Percentiles rank a stretch among this genome's conserved stretches.
phyloP scores from a whole-genome alignment of 2,329 filamentous ascomycete genomes.

The Botrytis cinerea region DNA sequence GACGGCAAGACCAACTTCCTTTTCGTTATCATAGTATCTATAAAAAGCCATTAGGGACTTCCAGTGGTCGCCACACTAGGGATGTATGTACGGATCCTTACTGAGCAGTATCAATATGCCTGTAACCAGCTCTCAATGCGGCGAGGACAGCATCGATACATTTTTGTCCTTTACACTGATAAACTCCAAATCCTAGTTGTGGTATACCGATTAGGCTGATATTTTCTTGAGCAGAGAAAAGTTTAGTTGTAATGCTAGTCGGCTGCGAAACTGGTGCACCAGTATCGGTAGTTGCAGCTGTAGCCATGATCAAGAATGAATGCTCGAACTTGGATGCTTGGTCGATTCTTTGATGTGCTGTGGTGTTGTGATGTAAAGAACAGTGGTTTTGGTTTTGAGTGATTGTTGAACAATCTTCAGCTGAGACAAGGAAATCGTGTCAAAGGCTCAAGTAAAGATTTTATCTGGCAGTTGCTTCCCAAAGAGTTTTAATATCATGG shows the following conservation, averaged over 20 bases:
- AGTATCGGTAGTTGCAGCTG: not conserved
- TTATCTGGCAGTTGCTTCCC: not conserved
- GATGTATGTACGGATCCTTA: slow-evolving; percentile 1
- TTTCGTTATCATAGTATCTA: slow-evolving; percentile 26
- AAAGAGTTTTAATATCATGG: not conserved
- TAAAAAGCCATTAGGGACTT: not conserved
- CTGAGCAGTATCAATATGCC: slow-evolving; percentile 23
- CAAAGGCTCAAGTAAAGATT: not conserved
- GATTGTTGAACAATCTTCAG: not conserved
- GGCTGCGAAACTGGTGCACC: not conserved
- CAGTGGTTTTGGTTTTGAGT: not conserved
- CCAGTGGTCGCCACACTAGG: no score
- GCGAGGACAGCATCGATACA: slow-evolving; percentile 15
- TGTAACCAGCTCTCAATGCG: slow-evolving; percentile 20
- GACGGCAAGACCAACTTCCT: slow-evolving; percentile 17
- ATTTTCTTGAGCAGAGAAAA: not conserved
- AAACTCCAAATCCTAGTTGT: slow-evolving; percentile 24
- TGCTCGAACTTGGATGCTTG: not conserved
- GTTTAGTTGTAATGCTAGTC: not conserved
- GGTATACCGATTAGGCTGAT: slow-evolving; percentile 12
- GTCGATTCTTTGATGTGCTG: not conserved
- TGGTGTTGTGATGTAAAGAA: not conserved
- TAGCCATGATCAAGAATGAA: not conserved
- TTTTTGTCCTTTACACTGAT: slow-evolving; percentile 20
- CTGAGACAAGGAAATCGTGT: not conserved